These are phyloP conservation scores for Thuja plicata DNA, from an alignment of 83 land plant species.

Conservation along the genomic window DNA sequence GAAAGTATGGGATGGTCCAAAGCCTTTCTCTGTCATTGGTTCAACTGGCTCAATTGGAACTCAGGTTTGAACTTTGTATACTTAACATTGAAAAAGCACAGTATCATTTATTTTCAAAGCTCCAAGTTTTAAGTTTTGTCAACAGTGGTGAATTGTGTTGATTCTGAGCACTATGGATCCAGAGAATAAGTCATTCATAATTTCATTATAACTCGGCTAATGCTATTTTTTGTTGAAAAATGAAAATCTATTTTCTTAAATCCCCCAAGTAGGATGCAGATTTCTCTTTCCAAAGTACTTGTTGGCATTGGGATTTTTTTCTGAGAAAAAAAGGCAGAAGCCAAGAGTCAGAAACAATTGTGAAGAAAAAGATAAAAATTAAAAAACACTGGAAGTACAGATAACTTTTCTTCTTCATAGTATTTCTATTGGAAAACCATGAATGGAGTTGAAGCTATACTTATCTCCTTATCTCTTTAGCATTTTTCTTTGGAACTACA, in stretches of 20 bases:
- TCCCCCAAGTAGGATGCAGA: background rate
- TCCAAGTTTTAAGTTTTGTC: background rate
- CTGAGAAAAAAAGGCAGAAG: background rate
- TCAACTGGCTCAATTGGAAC: constrained; percentile 98
- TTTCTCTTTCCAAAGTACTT: background rate
- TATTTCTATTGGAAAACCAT: background rate
- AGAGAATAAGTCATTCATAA: background rate
- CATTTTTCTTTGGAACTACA: background rate
- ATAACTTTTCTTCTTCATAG: background rate
- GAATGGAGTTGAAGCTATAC: background rate
- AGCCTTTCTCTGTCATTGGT: constrained; percentile 92
- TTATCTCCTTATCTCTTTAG: background rate
- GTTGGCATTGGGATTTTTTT: background rate
- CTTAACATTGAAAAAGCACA: background rate
- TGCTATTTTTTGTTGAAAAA: background rate
- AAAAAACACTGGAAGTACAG: background rate
- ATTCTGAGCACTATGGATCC: background rate
- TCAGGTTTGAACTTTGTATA: constrained; percentile 60
- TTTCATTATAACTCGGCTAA: background rate
- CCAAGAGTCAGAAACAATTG: background rate
- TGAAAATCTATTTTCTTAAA: background rate
- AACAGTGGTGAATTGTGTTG: background rate
- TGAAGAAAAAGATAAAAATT: background rate
- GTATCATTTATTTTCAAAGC: background rate
- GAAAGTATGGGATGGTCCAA: constrained; percentile 84